Base-by-base conservation (phyloP, 257 asterid species). In the Gentiana macrophylla region DNA sequence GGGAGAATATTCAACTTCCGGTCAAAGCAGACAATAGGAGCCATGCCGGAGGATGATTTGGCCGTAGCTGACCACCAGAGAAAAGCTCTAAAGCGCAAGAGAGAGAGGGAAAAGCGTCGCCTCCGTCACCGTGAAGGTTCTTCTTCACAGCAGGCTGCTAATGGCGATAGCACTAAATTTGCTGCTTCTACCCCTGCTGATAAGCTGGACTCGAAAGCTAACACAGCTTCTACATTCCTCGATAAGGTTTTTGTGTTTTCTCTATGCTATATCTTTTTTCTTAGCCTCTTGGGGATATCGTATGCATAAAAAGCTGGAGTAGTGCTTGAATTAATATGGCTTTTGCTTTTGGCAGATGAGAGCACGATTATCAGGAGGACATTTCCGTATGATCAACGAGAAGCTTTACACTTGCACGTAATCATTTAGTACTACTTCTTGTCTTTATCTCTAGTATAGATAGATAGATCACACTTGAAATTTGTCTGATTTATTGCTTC, bases 361-460 rank as follows among this genome's bases (percentile, higher is more conserved):
- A 69, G 88, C 95, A 43, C 80, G 79, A 64, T 75, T 89, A 61
- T 81, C 94, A 8, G 97, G 94, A 57, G 92, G 97, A 32, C 86
- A 78, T 67, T 89, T 89, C 67, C 97, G 97, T 55, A 86, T 86
- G 95, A 72, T 89, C 56, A 89, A 89, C 74, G 97, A 86, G 76
- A 89, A 86, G 79, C 93, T 89, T 53, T 89, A 89, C 81, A 86
- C 95, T 67, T 89, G 95, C 93, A 77, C 82, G 97, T 86, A 71
- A 15, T 15, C 24, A 45, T 10, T 4, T 62, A n/a, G 2, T 35
- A 49, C 44, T 6, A 5, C 35, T 15, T 2, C 24, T 12, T 36
- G 10, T 50, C 3, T 15, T 7, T 6, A 43, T 53, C 8, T 15
- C 24, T 15, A 15, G 24, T 15, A 15, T 15, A 15, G 24, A 15